Evolutionary conservation across 164 flowering plant genomes (phyloP), one percentile per base, ranked within the genome.

Genomic region (Houttuynia cordata): DNA sequence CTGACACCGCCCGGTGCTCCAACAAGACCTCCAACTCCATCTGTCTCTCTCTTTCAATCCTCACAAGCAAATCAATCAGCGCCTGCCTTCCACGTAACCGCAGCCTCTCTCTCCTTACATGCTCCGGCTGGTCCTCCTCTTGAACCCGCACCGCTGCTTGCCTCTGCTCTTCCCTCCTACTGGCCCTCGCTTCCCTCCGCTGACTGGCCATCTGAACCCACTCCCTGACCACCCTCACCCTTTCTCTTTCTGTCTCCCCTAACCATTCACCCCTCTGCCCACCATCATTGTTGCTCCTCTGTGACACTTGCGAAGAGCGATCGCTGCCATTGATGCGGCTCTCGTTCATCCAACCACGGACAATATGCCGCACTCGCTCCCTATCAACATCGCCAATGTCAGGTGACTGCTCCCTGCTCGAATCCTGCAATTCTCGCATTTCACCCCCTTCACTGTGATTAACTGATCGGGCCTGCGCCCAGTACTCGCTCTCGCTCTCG

Each of bases 381-480:
- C 97, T 79, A 72, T 94, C 99, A 59, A 79, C 87, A 9, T 94
- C 97, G 19, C 91, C 95, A 47, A 87, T 73, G 76, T 91, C 96
- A 71, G 97, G 97, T 66, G 96, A 86, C 66, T 84, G 93, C 69
- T 94, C 99, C 65, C 96, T 79, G 52, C 96, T 91, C 56, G 95
- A 91, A 59, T 53, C 62, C 19, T 74, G 76, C 53, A 67, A 68
- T 65, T 80, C 83, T n/a, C 75, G 75, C 56, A 67, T 68, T 64
- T 80, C 83, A 56, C 67, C 78, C 50, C 62, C 71, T 12, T 66
- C 88, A 79, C 74, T 77, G 49, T 69, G 87, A 6, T 73, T 60
- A 6, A 62, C 85, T 64, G 80, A 67, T 67, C 71, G 95, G 70
- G 74, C 87, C 67, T 78, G 82, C 0, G 88, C 73, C 98, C 95